phyloP scores from a whole-genome alignment of 257 asterid species.

The Salvia rosmarinus region DNA sequence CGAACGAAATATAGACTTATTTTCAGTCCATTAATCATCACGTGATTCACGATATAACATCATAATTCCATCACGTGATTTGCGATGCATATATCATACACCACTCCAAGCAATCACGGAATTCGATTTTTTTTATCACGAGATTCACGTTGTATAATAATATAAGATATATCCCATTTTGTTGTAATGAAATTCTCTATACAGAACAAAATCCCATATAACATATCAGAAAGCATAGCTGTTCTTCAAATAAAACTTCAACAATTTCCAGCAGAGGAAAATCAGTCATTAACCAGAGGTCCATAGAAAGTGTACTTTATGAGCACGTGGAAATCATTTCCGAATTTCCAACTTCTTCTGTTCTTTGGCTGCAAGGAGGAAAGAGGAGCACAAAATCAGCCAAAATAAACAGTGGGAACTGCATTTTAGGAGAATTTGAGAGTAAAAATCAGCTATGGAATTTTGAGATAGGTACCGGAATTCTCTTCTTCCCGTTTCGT shows the following conservation, averaged over 20 bases:
- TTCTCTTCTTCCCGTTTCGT: constrained; percentile 75
- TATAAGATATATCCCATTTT: neutral
- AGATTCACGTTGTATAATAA: neutral
- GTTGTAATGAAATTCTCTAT: neutral
- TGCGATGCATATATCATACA: neutral
- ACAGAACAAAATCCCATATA: neutral
- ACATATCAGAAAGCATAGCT: neutral
- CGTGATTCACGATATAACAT: neutral
- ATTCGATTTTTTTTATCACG: neutral
- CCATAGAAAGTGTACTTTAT: constrained; percentile 16
- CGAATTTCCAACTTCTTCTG: constrained; percentile 73
- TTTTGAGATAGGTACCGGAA: constrained; percentile 45
- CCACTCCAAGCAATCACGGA: neutral
- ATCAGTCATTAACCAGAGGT: neutral
- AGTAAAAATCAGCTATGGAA: neutral
- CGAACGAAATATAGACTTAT: too few relatives aligned
- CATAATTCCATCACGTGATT: neutral
- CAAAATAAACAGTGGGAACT: neutral
- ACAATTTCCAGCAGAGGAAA: neutral
- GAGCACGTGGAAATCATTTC: constrained; percentile 44
- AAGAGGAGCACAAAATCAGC: neutral
- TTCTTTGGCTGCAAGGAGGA: constrained; percentile 59
- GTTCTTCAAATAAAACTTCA: neutral
- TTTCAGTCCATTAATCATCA: neutral
- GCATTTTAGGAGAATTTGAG: neutral